These are phyloP conservation scores for Schoenoplectus triqueter DNA, from an alignment of 202 grass and related monocot species.

Conservation along the genomic window DNA sequence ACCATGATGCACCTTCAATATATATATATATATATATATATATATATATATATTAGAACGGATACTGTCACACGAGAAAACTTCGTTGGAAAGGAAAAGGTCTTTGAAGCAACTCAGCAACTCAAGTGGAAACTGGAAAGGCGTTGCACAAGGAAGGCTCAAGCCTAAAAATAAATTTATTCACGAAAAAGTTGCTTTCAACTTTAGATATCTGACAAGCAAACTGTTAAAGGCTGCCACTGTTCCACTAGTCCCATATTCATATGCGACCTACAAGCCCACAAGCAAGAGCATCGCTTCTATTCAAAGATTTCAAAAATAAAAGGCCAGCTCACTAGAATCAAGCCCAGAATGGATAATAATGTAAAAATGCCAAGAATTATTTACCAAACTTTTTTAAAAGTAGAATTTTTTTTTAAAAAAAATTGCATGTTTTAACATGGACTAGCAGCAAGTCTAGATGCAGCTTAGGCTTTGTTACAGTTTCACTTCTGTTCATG, in stretches of 20 bases:
- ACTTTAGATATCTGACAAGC: slow-evolving; percentile 19
- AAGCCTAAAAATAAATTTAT: slow-evolving; percentile 51
- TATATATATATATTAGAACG: not conserved
- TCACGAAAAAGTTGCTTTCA: slow-evolving; percentile 27
- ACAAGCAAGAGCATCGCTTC: not conserved
- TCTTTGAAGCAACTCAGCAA: slow-evolving; percentile 25
- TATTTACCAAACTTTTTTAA: too few species aligned
- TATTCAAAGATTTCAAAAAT: not conserved
- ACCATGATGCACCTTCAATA: not conserved
- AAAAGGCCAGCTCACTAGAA: not conserved
- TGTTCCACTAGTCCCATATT: not conserved
- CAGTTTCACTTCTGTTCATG: too few species aligned
- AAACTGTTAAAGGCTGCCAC: slow-evolving; percentile 34
- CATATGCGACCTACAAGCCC: slow-evolving; percentile 31
- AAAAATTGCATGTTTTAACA: too few species aligned
- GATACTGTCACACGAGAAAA: not conserved
- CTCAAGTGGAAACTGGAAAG: slow-evolving; percentile 20
- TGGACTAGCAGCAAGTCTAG: too few species aligned
- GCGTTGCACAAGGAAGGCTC: slow-evolving; percentile 34
- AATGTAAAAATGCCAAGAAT: too few species aligned
- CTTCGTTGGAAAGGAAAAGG: slow-evolving; percentile 34
- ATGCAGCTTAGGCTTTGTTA: too few species aligned
- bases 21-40: too few species aligned
- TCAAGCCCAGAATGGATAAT: not conserved
- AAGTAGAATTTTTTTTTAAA: too few species aligned